Base-by-base conservation (phyloP, 768 basidiomycete genomes). In the Hebeloma cylindrosporum region DNA sequence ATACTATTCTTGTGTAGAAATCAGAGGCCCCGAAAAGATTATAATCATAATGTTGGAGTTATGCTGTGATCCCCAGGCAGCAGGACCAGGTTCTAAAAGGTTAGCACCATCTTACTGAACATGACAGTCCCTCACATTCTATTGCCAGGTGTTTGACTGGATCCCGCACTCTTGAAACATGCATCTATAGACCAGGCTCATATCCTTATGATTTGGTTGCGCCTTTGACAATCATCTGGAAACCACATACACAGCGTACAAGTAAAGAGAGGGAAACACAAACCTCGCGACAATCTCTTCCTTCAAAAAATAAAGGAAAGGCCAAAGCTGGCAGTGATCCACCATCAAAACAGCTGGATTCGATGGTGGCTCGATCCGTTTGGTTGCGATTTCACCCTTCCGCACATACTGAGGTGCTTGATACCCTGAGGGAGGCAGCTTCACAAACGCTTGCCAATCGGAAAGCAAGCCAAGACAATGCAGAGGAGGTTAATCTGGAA, bases 311-410 rank as follows among this genome's bases (percentile, higher is more conserved):
- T 20, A 37, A 40, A 30, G 42, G 43, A 18, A 50, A 50, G 27
- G 45, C 31, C 25, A 43, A 60, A 14, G 35, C 53, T 46, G 49
- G 11, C 9, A 13, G 13, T 3, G 35, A n/a, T 20, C 9, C 10
- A 20, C 25, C 33, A n/a, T 17, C 35, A 26, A 35, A 11, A 7
- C 26, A 28, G 16, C 25, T 27, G 8, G 48, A 57, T 43, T 29
- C 39, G 21, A 51, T 54, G 17, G 25, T 39, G 5, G 40, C 39
- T 4, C 73, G 86, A 26, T 67, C 67, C 13, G 59, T 90, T 6
- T 94, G 94, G 92, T 54, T 94, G 14, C 78, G 82, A 36, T 71
- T 80, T 9, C 94, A 98, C 60, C 94, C 94, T 0, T 74, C 79
- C 2, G 77, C 83, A 3, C 83, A 80, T 51, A 69, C 76, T 3